Percentiles rank a stretch among this genome's conserved stretches.
phyloP scores from a whole-genome alignment of 2,329 filamentous ascomycete genomes.

The Sclerotinia nivalis region DNA sequence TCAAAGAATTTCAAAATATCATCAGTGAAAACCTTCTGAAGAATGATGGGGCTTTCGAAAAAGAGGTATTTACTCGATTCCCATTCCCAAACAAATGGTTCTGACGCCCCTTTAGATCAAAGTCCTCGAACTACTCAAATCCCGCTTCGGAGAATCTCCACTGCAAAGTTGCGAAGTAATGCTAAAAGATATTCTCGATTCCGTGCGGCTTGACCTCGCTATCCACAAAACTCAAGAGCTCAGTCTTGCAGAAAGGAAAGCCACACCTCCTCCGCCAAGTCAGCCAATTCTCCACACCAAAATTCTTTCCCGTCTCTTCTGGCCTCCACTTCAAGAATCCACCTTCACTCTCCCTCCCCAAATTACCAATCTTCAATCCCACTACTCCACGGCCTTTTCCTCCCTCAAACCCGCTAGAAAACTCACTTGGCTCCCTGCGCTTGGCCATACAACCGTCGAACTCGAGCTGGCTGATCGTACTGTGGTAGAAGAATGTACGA shows the following conservation, averaged over 20 bases:
- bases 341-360: slow-evolving; percentile 63
- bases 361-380: slow-evolving; percentile 61
- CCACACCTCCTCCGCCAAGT: slow-evolving; percentile 38
- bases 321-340: slow-evolving; percentile 77
- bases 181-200: slow-evolving; percentile 90
- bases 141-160: slow-evolving; percentile 80
- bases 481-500: slow-evolving; percentile 70
- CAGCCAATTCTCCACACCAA: slow-evolving; percentile 66
- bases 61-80: slow-evolving; percentile 51
- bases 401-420: slow-evolving; percentile 79
- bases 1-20: slow-evolving; percentile 88
- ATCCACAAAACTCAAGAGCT: slow-evolving; percentile 57
- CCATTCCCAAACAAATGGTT: slow-evolving; percentile 19
- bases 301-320: slow-evolving; percentile 89
- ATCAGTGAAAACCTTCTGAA: slow-evolving; percentile 79
- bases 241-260: slow-evolving; percentile 37
- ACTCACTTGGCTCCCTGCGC: slow-evolving; percentile 81
- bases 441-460: slow-evolving; percentile 78
- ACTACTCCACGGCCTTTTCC: slow-evolving; percentile 76
- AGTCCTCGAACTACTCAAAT: slow-evolving; percentile 83
- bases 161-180: slow-evolving; percentile 96
- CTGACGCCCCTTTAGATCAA: slow-evolving; percentile 53
- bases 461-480: slow-evolving; percentile 81
- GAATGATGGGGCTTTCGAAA: slow-evolving; percentile 68
- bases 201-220: slow-evolving; percentile 67